A percentile compares a stretch with the other conserved stretches of the same genome.
These are phyloP conservation scores for Lizonia empirigonia DNA, from an alignment of 2,329 filamentous ascomycete species.

Conservation along the genomic window DNA sequence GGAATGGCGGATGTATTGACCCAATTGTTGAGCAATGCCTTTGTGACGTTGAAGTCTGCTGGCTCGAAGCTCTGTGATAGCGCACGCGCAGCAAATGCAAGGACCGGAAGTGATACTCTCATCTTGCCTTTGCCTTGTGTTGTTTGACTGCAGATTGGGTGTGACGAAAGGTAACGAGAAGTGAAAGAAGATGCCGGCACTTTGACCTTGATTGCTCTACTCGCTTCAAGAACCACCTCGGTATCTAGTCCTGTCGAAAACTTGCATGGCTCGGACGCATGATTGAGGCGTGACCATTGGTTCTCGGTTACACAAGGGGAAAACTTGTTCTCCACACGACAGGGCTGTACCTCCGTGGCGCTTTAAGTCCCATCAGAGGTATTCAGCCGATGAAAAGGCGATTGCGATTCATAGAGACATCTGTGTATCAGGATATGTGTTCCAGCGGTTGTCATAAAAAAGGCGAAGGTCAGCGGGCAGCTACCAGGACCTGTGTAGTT, in stretches of 20 bases:
- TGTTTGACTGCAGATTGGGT: neutral
- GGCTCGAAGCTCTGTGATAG: conserved; percentile 18
- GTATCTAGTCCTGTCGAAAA: conserved; percentile 6
- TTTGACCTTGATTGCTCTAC: too few species aligned
- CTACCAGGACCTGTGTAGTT: too few species aligned
- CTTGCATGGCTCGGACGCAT: neutral
- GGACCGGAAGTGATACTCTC: neutral
- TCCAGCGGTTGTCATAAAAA: too few species aligned
- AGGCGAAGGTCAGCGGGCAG: too few species aligned
- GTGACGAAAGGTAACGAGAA: neutral
- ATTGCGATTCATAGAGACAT: too few species aligned
- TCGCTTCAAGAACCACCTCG: neutral
- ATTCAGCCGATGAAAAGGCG: too few species aligned
- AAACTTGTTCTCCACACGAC: neutral
- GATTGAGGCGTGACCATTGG: neutral
- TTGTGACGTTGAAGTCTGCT: conserved; percentile 22
- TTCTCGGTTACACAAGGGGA: neutral
- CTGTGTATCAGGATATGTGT: too few species aligned
- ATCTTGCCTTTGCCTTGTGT: neutral
- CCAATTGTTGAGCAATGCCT: conserved; percentile 25
- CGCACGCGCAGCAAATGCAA: neutral
- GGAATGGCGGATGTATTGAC: conserved; percentile 23
- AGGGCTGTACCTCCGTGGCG: neutral
- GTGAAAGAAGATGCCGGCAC: too few species aligned
- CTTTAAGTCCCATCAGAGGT: neutral